phyloP scores from a whole-genome alignment of 768 basidiomycete species.

The Rhodocollybia butyracea region DNA sequence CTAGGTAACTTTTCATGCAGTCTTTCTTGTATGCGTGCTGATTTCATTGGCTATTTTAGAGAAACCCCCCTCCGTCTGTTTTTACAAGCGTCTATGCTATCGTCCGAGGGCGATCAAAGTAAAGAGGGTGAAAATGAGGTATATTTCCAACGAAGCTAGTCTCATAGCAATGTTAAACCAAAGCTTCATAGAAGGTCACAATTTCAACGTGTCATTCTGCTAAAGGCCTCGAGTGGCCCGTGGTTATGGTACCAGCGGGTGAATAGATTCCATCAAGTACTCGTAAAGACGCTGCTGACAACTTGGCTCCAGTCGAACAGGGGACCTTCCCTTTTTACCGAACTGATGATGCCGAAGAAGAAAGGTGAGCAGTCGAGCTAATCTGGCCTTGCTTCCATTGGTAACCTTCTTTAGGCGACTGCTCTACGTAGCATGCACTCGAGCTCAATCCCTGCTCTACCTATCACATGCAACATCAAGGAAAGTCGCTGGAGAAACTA shows the following conservation, averaged over 20 bases:
- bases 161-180: neutral
- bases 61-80: constrained; percentile 66
- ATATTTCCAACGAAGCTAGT: constrained; percentile 7
- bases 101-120: constrained; percentile 71
- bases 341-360: constrained; percentile 75
- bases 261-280: constrained; percentile 9
- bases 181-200: constrained; percentile 64
- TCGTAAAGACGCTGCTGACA: constrained; percentile 3
- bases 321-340: constrained; percentile 77
- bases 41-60: constrained; percentile 21
- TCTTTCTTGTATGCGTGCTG: neutral
- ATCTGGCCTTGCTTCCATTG: neutral
- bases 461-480: constrained; percentile 47
- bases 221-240: constrained; percentile 91
- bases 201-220: constrained; percentile 87
- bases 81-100: constrained; percentile 78
- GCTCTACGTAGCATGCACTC: constrained; percentile 86
- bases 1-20: neutral
- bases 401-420: constrained; percentile 51
- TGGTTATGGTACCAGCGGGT: constrained; percentile 79
- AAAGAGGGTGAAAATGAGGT: constrained; percentile 48
- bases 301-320: constrained; percentile 51
- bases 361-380: constrained; percentile 46
- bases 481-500: constrained; percentile 52
- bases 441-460: constrained; percentile 73